Evolutionary conservation across 2,329 filamentous ascomycete genomes (phyloP).

Genomic region (Elsinoe perseae): DNA sequence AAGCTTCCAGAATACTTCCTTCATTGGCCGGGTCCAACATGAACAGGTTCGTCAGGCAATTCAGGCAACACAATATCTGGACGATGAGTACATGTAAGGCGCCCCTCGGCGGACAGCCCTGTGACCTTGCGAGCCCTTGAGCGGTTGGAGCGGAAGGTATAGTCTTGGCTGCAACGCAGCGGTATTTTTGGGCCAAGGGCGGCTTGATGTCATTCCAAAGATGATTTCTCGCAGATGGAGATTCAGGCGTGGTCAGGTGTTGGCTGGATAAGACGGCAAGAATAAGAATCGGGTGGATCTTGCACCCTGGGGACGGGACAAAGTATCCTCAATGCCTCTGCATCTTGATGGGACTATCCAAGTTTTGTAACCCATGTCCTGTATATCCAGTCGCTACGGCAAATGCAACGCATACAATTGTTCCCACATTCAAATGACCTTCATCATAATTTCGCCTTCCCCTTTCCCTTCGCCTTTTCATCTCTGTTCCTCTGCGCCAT

Average conservation of each 20-base stretch:
- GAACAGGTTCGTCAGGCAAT: not conserved
- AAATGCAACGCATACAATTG: no score
- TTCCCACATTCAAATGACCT: not conserved
- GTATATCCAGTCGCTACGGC: not conserved
- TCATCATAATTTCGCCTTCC: not conserved
- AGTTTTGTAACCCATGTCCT: not conserved
- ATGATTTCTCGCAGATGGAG: no score
- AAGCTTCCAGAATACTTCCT: conserved; percentile 2
- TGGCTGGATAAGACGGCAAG: no score
- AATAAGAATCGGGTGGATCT: no score
- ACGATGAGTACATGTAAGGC: not conserved
- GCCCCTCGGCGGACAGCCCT: not conserved
- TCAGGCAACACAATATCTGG: not conserved
- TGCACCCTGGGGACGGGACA: no score
- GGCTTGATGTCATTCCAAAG: not conserved
- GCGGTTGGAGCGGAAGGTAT: not conserved
- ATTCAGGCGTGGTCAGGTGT: no score
- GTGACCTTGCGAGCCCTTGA: not conserved
- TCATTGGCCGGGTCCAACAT: not conserved
- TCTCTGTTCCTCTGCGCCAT: conserved; percentile 53
- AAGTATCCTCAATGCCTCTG: no score
- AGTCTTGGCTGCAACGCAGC: not conserved
- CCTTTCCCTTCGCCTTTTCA: not conserved
- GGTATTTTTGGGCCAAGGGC: not conserved
- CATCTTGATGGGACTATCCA: no score